These are phyloP conservation scores for Pugionium cornutum DNA, from an alignment of 345 rosid genomes.

Conservation along the genomic window DNA sequence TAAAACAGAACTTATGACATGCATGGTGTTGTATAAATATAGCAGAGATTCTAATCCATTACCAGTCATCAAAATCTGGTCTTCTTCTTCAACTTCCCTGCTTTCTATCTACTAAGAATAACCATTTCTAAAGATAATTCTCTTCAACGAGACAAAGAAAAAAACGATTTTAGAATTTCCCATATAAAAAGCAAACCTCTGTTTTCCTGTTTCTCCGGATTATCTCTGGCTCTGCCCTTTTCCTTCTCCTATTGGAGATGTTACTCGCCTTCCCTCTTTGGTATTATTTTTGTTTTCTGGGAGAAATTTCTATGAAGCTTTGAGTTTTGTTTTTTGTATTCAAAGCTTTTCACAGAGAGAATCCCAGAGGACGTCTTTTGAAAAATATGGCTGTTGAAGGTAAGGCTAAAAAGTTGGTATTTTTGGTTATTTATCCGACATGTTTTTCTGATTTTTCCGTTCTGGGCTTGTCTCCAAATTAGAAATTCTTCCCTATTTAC, in stretches of 20 bases:
- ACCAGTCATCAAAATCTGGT: conserved; percentile 24
- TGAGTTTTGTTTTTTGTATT: not conserved
- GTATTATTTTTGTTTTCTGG: conserved; percentile 16
- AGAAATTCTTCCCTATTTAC: not conserved
- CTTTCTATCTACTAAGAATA: conserved; percentile 46
- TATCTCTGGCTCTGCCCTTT: conserved; percentile 28
- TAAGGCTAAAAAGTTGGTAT: not conserved
- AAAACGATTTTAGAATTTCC: not conserved
- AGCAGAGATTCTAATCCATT: conserved; percentile 37
- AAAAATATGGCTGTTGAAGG: conserved; percentile 41
- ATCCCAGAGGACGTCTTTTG: conserved; percentile 7
- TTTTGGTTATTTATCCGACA: not conserved
- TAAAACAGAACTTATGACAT: conserved; percentile 22
- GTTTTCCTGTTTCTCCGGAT: conserved; percentile 28
- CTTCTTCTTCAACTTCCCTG: conserved; percentile 14
- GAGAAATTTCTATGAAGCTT: conserved; percentile 20
- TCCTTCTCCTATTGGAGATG: conserved; percentile 30
- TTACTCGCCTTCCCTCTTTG: conserved; percentile 23
- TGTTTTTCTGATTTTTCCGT: not conserved
- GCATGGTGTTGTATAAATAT: conserved; percentile 49
- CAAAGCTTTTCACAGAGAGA: conserved; percentile 30
- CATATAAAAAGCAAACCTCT: conserved; percentile 17
- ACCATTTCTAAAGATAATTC: conserved; percentile 48
- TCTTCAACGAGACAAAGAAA: conserved; percentile 8
- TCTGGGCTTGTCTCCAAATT: conserved; percentile 1